Base-by-base conservation (phyloP, 805 yeast genomes). In the Ogataea paraovalis region DNA sequence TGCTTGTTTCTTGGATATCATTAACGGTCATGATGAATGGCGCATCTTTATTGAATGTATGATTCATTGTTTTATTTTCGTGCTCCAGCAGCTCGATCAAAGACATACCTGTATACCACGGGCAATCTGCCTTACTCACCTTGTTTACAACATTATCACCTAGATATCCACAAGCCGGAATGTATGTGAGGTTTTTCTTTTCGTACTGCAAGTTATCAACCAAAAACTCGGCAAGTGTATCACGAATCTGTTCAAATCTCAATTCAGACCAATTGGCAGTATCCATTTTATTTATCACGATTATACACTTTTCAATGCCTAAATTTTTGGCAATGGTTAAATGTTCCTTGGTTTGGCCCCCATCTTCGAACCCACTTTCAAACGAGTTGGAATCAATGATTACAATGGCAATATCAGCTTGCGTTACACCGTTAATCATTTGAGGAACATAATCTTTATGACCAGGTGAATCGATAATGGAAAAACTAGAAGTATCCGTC, bases 401-500 rank as follows among this genome's bases (percentile, higher is more conserved):
- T 36, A 86, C 70, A 16, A 87, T 70, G 0, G 91, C 91, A 39
- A 82, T 63, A 57, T 87, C 94, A 0, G 94, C 91, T 58, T 85
- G 90, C 2, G 85, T 69, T 1, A 87, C 85, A 25, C 95, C 95
- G 25, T 87, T 85, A 54, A 87, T 85, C 89, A 87, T 85, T 57
- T 85, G 87, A 3, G 95, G 95, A 28, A 87, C 86, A 63, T 84
- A 87, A 58, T 87, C 94, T 50, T 75, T 73, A 64, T 87, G 95
- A 0, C 95, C 95, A 0, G 95, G 95, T 0, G 95, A 90, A 67
- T 87, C 95, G 46, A 87, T 79, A 4, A 89, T 83, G 0, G 88
- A 82, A 61, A 83, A 85, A 42, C 73, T 66, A 5, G 81, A 72
- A 2, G 56, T 62, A 1, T 59, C 45, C 2, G 91, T 83, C 55